phyloP scores from a whole-genome alignment of 116 monocot species.

The Zostera marina region DNA sequence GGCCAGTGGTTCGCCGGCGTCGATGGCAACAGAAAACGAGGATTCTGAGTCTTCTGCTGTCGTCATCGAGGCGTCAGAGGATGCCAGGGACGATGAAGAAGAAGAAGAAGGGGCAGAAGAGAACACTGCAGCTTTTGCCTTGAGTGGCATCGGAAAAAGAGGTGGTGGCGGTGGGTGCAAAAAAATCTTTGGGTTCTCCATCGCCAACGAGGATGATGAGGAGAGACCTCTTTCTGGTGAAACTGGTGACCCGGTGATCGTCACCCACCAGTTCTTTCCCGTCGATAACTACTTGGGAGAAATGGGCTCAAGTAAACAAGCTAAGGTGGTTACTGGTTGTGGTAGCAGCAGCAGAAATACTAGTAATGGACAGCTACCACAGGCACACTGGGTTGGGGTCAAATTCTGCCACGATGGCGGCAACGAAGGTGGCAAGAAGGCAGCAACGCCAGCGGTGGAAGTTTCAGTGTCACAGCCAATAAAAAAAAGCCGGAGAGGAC shows the following conservation, averaged over 20 bases:
- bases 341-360: background rate
- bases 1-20: constrained; percentile 1
- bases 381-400: constrained; percentile 32
- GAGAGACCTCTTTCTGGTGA: background rate
- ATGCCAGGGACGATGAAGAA: background rate
- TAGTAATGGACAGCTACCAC: background rate
- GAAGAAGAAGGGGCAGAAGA: background rate
- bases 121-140: constrained; percentile 1
- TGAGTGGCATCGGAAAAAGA: background rate
- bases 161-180: background rate
- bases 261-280: constrained; percentile 70
- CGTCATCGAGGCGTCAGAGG: constrained; percentile 18
- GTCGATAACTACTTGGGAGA: background rate
- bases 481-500: constrained; percentile 81
- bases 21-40: constrained; percentile 1
- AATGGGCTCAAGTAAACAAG: background rate
- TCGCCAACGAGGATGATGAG: background rate
- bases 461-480: constrained; percentile 16
- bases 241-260: constrained; percentile 1
- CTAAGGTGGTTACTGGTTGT: background rate
- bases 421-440: background rate
- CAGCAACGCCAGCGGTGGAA: background rate
- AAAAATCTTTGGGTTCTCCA: constrained; percentile 16
- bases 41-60: constrained; percentile 11
- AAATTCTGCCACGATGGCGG: constrained; percentile 16